phyloP scores from a whole-genome alignment of 108 stramenopile genomes.

The Pinguiococcus pyrenoidosus region DNA sequence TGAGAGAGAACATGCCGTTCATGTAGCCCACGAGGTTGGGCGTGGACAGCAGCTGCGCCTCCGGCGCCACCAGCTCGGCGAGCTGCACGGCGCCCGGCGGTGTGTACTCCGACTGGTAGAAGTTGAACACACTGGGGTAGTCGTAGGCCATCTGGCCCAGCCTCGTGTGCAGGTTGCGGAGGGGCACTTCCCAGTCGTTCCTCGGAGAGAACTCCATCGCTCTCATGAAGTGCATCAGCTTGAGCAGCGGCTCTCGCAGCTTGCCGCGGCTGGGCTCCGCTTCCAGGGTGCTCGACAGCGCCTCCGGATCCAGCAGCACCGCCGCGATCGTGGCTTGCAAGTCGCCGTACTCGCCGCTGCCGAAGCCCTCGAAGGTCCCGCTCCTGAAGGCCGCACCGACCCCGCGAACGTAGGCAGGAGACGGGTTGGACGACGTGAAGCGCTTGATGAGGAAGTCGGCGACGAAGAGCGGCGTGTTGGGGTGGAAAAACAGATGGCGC shows the following conservation, averaged over 20 bases:
- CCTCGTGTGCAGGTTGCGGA: conserved; percentile 9
- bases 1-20: conserved; percentile 38
- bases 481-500: conserved; percentile 46
- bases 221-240: conserved; percentile 39
- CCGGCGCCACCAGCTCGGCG: conserved; percentile 35
- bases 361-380: conserved; percentile 30
- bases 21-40: conserved; percentile 26
- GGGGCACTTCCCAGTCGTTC: conserved; percentile 2
- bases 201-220: conserved; percentile 32
- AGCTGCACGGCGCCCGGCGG: conserved; percentile 22
- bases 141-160: conserved; percentile 43
- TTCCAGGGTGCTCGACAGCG: conserved; percentile 31
- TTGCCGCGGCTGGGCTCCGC: no score
- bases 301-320: conserved; percentile 43
- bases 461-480: conserved; percentile 50
- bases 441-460: no score
- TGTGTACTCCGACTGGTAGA: no score
- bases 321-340: conserved; percentile 44
- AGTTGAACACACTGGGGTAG: conserved; percentile 45
- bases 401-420: conserved; percentile 38
- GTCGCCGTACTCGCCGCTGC: conserved; percentile 46
- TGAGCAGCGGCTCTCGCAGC: conserved; percentile 43
- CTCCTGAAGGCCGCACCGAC: conserved; percentile 40
- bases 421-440: conserved; percentile 54
- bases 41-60: conserved; percentile 24